A percentile compares a stretch with the other conserved stretches of the same genome.
These are phyloP conservation scores for Sporothrix luriei DNA, from an alignment of 2,329 filamentous ascomycete species.

Conservation along the genomic window DNA sequence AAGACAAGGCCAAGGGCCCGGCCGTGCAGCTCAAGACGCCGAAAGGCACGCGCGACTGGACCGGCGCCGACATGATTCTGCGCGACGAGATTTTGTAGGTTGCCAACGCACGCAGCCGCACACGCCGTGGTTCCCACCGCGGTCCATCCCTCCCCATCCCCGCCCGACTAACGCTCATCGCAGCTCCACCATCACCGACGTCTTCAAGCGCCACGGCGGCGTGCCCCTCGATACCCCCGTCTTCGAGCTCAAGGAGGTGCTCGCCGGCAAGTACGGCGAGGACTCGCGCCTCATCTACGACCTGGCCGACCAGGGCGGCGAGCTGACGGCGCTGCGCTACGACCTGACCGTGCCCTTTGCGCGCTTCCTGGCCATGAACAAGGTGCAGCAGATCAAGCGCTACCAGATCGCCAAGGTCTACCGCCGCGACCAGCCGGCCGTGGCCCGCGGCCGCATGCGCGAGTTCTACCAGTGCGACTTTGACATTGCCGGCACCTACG, in stretches of 20 bases:
- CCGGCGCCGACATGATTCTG: conserved; percentile 67
- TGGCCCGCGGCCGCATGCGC: conserved; percentile 89
- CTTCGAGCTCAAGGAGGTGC: conserved; percentile 75
- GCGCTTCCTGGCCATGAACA: conserved; percentile 90
- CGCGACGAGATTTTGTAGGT: conserved; percentile 65
- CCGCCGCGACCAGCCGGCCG: conserved; percentile 55
- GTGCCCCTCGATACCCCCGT: conserved; percentile 72
- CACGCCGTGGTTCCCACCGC: no score
- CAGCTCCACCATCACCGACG: conserved; percentile 37
- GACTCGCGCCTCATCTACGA: conserved; percentile 74
- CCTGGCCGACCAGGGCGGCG: conserved; percentile 79
- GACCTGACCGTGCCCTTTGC: conserved; percentile 69
- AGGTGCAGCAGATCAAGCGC: conserved; percentile 81
- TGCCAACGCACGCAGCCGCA: background rate
- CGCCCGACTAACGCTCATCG: background rate
- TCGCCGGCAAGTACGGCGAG: conserved; percentile 60
- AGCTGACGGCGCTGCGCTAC: conserved; percentile 78
- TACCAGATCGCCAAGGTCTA: conserved; percentile 96
- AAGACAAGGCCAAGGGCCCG: conserved; percentile 35
- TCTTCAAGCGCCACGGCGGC: conserved; percentile 62
- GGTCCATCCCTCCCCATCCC: background rate
- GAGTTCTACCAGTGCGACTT: conserved; percentile 99
- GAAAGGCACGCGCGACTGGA: conserved; percentile 76
- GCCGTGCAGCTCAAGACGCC: conserved; percentile 66
- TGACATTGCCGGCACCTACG: conserved; percentile 85